Conservation (phyloP, 139 green algal species). For the Ostreobium quekettii region DNA sequence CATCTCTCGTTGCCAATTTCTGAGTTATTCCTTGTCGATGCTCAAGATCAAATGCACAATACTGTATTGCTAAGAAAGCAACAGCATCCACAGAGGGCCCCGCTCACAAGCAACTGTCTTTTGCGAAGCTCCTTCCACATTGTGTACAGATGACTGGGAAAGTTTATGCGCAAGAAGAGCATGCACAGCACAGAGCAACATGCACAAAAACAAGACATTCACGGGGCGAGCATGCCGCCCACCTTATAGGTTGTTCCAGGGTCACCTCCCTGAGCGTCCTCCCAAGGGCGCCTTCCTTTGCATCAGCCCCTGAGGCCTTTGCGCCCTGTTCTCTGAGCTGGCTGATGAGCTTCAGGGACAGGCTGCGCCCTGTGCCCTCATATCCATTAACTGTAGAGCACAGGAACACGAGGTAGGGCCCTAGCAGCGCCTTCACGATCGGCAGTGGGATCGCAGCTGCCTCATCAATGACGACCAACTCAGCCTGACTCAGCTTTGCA, state of each 20-base stretch:
- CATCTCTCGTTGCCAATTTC: too few relatives aligned
- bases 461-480: constrained; percentile 98
- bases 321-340: constrained; percentile 75
- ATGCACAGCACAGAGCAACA: too few relatives aligned
- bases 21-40: too few relatives aligned
- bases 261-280: constrained; percentile 86
- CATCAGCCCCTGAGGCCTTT: constrained; percentile 24
- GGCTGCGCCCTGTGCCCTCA: constrained; percentile 88
- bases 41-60: too few relatives aligned
- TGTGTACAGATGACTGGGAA: too few relatives aligned
- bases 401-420: constrained; percentile 96
- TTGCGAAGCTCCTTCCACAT: too few relatives aligned
- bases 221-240: too few relatives aligned
- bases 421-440: constrained; percentile 84
- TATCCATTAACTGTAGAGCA: constrained; percentile 69
- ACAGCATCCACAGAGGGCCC: too few relatives aligned
- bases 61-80: too few relatives aligned
- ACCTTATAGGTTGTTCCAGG: constrained; percentile 86
- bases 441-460: constrained; percentile 83
- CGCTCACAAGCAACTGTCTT: too few relatives aligned
- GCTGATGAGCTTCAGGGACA: constrained; percentile 93
- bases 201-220: too few relatives aligned
- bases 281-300: constrained; percentile 10
- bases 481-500: constrained; percentile 74
- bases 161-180: too few relatives aligned